Conservation (phyloP, 1,284 basidiomycete genomes). For the Leccinum fuscescens region DNA sequence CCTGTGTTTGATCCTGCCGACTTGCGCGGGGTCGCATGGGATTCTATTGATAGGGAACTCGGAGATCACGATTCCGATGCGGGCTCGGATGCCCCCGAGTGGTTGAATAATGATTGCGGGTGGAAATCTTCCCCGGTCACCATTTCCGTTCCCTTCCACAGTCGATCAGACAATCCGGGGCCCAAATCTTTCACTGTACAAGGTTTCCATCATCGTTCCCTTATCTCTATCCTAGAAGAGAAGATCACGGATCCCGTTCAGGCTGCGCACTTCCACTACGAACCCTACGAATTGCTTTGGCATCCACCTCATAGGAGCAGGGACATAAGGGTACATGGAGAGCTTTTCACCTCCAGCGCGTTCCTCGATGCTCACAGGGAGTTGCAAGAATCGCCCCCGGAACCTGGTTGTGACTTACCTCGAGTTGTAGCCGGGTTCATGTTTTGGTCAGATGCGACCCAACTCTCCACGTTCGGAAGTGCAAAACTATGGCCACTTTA, state of each 20-base stretch:
- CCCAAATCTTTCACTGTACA: rapidly evolving
- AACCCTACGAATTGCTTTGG: background rate
- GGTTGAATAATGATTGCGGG: background rate
- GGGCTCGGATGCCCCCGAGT: background rate
- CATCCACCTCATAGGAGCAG: background rate
- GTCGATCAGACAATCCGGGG: rapidly evolving
- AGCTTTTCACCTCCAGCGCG: background rate
- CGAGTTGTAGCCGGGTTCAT: background rate
- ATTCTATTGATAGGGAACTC: background rate
- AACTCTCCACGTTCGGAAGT: background rate
- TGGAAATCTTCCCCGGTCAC: background rate
- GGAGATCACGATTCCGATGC: background rate
- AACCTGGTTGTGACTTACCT: background rate
- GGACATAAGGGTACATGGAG: background rate
- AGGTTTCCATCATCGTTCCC: background rate
- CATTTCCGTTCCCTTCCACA: background rate
- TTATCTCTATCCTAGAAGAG: background rate
- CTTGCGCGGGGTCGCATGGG: background rate
- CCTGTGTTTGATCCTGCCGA: background rate
- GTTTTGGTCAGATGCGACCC: background rate
- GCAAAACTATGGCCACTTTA: background rate
- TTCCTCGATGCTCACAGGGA: background rate
- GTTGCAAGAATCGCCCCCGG: background rate
- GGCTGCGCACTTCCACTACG: background rate
- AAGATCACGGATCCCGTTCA: background rate